These are phyloP conservation scores for Fusarium transvaalense DNA, from an alignment of 2,329 filamentous ascomycete genomes.

Conservation along the genomic window DNA sequence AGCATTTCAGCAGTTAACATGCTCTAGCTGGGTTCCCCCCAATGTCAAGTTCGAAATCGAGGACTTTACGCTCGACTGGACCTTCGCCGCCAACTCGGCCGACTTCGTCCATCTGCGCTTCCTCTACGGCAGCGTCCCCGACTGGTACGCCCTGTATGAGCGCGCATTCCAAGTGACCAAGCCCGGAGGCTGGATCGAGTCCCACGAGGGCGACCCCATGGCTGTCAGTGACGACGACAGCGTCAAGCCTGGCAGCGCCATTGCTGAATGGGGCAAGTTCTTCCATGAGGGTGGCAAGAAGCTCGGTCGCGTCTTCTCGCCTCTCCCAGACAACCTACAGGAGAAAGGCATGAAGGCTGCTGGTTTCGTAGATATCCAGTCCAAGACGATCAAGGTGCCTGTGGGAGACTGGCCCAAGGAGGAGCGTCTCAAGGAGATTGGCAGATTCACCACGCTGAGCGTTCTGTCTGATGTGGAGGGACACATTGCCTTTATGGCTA, in stretches of 20 bases:
- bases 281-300: conserved; percentile 49
- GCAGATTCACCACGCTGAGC: conserved; percentile 49
- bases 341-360: conserved; percentile 38
- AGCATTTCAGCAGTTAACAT: neutral
- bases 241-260: conserved; percentile 46
- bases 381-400: conserved; percentile 40
- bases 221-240: conserved; percentile 49
- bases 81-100: conserved; percentile 54
- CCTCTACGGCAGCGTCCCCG: conserved; percentile 67
- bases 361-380: conserved; percentile 39
- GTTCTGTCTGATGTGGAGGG: conserved; percentile 55
- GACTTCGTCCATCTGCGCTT: conserved; percentile 72
- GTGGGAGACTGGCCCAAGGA: conserved; percentile 42
- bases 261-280: conserved; percentile 46
- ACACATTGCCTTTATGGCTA: conserved; percentile 50
- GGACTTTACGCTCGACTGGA: conserved; percentile 51
- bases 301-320: conserved; percentile 49
- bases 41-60: conserved; percentile 59
- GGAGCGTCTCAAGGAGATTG: conserved; percentile 34
- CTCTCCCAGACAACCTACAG: conserved; percentile 23
- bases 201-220: conserved; percentile 48
- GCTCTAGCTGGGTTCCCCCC: conserved; percentile 54
- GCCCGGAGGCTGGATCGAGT: conserved; percentile 64
- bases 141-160: conserved; percentile 66
- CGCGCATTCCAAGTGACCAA: conserved; percentile 65